A percentile compares a stretch with the other conserved stretches of the same genome.
Evolutionary conservation across 805 yeast genomes (phyloP).

Genomic region (Starmerella tilneyi): DNA sequence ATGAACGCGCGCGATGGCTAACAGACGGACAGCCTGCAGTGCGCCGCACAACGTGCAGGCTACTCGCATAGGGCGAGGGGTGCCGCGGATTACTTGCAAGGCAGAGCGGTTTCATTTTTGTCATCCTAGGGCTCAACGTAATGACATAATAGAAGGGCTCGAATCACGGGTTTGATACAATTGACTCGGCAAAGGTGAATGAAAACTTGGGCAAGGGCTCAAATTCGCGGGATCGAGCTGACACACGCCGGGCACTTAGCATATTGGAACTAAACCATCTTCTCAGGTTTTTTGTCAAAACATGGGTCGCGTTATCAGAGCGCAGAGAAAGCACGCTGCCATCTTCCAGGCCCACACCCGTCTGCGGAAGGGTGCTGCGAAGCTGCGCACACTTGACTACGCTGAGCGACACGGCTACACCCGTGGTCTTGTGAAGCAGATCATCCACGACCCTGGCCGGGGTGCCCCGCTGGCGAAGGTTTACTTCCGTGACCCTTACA

Average conservation of each 20-base stretch:
- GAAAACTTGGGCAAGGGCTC: constrained; percentile 8
- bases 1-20: too few relatives aligned
- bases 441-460: constrained; percentile 99
- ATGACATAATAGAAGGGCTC: too few relatives aligned
- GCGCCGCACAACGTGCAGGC: too few relatives aligned
- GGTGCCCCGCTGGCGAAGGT: constrained; percentile 99
- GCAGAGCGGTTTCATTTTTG: too few relatives aligned
- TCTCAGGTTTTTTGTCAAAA: constrained; percentile 21
- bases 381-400: constrained; percentile 96
- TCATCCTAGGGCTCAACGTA: constrained; percentile 4
- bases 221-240: constrained; percentile 9
- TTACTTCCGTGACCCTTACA: constrained; percentile 99
- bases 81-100: too few relatives aligned
- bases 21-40: too few relatives aligned
- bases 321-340: constrained; percentile 98
- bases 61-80: too few relatives aligned
- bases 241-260: constrained; percentile 10
- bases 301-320: constrained; percentile 73
- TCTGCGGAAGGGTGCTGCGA: constrained; percentile 99
- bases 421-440: constrained; percentile 98
- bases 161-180: background rate
- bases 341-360: constrained; percentile 99
- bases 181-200: constrained; percentile 27
- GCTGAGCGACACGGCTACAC: constrained; percentile 99
- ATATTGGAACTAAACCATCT: constrained; percentile 10